Evolutionary conservation across 2,329 filamentous ascomycete species (phyloP).

Genomic region (Apiospora aurea): DNA sequence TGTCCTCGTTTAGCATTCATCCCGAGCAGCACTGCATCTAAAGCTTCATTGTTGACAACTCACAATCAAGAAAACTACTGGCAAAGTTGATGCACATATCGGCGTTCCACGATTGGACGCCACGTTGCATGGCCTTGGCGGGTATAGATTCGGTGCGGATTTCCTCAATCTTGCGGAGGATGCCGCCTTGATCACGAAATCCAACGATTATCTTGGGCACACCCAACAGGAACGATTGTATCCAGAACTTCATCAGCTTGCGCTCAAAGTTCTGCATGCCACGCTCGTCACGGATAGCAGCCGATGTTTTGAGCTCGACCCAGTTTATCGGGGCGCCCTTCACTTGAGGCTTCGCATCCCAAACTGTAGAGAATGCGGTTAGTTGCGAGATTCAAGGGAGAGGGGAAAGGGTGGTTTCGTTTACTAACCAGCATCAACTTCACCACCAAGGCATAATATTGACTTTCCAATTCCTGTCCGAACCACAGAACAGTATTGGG

Average conservation of each 20-base stretch:
- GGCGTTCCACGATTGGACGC: constrained; percentile 81
- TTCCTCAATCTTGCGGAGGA: constrained; percentile 76
- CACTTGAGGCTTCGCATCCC: constrained; percentile 78
- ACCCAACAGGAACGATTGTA: constrained; percentile 92
- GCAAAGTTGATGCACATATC: constrained; percentile 95
- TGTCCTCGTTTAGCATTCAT: background rate
- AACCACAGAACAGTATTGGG: constrained; percentile 95
- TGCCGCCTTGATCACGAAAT: constrained; percentile 77
- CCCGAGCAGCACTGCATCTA: background rate
- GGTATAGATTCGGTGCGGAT: constrained; percentile 83
- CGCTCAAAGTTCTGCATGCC: constrained; percentile 82
- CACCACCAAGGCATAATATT: constrained; percentile 82
- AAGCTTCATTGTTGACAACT: constrained; percentile 40
- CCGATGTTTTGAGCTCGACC: constrained; percentile 94
- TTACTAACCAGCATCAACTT: constrained; percentile 80
- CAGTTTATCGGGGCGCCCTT: constrained; percentile 79
- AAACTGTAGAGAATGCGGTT: constrained; percentile 61
- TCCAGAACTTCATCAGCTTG: constrained; percentile 96
- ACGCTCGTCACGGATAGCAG: constrained; percentile 70
- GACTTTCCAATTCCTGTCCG: constrained; percentile 83
- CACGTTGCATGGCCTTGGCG: constrained; percentile 70
- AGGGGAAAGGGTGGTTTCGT: constrained; percentile 40
- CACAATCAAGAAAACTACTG: constrained; percentile 77
- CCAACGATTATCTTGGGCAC: constrained; percentile 93
- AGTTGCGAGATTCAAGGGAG: constrained; percentile 22